Evolutionary conservation across 345 rosid genomes (phyloP).

Genomic region (Eucalyptus tenuipes): DNA sequence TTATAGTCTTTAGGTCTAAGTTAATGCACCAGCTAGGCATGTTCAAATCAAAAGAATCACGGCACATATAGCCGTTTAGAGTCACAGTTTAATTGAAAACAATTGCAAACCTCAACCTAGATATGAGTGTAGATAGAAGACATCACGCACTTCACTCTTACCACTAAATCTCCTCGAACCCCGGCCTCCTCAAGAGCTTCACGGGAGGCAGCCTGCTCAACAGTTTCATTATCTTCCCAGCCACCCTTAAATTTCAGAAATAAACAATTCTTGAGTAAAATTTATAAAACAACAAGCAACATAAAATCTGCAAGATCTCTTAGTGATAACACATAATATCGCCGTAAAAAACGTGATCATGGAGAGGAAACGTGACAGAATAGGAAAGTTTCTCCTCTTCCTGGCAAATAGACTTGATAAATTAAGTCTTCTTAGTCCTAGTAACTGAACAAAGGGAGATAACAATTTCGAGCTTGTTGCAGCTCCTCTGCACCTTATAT

Average conservation of each 20-base stretch:
- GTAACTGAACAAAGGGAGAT: not conserved
- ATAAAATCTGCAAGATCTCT: not conserved
- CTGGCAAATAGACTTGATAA: not conserved
- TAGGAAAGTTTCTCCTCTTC: not conserved
- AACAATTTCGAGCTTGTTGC: not conserved
- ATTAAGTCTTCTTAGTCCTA: not conserved
- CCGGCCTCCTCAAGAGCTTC: constrained; percentile 54
- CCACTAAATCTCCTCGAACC: constrained; percentile 40
- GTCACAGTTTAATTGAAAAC: not conserved
- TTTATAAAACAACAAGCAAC: not conserved
- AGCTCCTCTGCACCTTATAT: not conserved
- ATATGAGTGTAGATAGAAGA: not conserved
- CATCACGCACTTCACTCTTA: not conserved
- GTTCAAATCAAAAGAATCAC: not conserved
- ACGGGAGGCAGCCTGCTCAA: constrained; percentile 41
- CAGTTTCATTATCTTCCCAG: constrained; percentile 58
- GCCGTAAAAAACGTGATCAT: not conserved
- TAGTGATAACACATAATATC: not conserved
- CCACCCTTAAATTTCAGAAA: constrained; percentile 24
- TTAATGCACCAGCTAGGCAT: not conserved
- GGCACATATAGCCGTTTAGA: not conserved
- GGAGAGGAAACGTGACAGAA: not conserved
- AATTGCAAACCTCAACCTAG: not conserved
- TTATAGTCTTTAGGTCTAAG: not conserved
- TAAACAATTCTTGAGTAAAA: not conserved